Percentiles rank a stretch among this genome's conserved stretches.
These are phyloP conservation scores for Coniferiporia sulphurascens DNA, from an alignment of 1,284 basidiomycete species.

Conservation along the genomic window DNA sequence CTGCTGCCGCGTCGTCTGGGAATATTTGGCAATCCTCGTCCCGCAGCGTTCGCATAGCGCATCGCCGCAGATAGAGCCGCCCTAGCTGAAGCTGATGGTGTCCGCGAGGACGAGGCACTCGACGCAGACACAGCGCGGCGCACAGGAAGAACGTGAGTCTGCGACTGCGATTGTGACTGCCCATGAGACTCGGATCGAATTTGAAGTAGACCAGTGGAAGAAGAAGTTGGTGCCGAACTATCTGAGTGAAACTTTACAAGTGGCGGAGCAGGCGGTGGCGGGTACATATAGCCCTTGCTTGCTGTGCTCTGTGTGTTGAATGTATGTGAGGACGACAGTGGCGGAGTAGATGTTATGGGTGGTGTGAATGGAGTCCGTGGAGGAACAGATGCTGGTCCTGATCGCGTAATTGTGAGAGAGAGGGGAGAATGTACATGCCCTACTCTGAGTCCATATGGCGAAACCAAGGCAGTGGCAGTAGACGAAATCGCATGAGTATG, in stretches of 20 bases:
- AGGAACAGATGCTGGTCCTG: conserved; percentile 10
- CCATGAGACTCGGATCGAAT: not conserved
- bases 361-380: not conserved
- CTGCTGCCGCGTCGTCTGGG: not conserved
- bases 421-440: not conserved
- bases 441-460: not conserved
- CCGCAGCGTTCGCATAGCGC: conserved; percentile 5
- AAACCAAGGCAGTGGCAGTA: not conserved
- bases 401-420: not conserved
- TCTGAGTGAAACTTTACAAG: conserved; percentile 7
- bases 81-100: not conserved
- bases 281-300: not conserved
- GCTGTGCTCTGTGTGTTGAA: not conserved
- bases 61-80: not conserved
- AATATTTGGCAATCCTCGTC: conserved; percentile 3
- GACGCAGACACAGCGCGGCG: conserved; percentile 10
- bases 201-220: not conserved
- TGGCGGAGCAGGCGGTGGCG: not conserved
- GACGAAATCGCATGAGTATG: not conserved
- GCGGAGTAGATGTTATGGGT: not conserved
- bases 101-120: not conserved
- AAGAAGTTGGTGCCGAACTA: not conserved
- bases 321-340: not conserved
- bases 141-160: not conserved
- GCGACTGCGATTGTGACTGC: not conserved